These are phyloP conservation scores for Mallotus japonicus DNA, from an alignment of 441 rosid species.

Conservation along the genomic window DNA sequence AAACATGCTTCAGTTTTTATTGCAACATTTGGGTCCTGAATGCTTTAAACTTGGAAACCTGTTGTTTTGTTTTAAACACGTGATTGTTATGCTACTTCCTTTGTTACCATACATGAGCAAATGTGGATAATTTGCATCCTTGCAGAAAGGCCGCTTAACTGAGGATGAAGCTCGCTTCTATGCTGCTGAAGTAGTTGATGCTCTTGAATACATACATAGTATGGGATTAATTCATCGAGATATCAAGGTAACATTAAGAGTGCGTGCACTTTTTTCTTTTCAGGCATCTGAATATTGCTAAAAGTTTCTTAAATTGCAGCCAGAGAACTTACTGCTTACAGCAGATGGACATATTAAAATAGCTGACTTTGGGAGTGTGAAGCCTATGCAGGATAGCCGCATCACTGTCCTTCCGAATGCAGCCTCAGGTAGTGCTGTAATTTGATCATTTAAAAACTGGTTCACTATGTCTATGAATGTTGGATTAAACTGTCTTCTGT, in stretches of 20 bases:
- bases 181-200: constrained; percentile 91
- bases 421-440: constrained; percentile 59
- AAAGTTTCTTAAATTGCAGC: constrained; percentile 56
- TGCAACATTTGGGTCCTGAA: not conserved
- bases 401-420: constrained; percentile 97
- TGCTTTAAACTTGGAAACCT: not conserved
- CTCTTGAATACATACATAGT: constrained; percentile 93
- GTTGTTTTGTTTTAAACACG: not conserved
- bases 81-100: too few species aligned
- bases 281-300: constrained; percentile 25
- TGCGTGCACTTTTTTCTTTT: constrained; percentile 16
- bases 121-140: constrained; percentile 19
- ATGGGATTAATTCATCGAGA: constrained; percentile 97
- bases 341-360: constrained; percentile 89
- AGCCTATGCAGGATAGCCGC: constrained; percentile 95
- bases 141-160: constrained; percentile 75
- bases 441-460: constrained; percentile 11
- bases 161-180: constrained; percentile 96
- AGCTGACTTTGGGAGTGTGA: constrained; percentile 99
- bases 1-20: not conserved
- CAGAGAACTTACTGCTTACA: constrained; percentile 88
- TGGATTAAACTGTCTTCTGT: constrained; percentile 23
- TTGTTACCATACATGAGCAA: constrained; percentile 3
- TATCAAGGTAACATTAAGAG: constrained; percentile 60
- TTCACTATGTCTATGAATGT: constrained; percentile 14